Evolutionary conservation across 2,329 filamentous ascomycete genomes (phyloP), one percentile per base, ranked within the genome.

Genomic region (Sporothrix pseudoabietina): DNA sequence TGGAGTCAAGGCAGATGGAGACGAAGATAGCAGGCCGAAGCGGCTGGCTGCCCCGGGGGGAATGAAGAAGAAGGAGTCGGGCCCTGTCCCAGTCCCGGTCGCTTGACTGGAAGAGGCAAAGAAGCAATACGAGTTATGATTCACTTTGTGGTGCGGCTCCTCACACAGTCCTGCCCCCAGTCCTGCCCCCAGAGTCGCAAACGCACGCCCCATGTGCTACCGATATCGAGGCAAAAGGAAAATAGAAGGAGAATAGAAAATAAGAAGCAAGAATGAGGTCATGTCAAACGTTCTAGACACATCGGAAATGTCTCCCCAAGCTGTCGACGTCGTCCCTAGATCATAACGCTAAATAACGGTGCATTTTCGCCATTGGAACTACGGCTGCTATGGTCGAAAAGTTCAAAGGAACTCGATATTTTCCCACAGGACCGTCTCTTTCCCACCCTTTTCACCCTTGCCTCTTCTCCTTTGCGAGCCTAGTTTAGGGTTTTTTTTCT

Each of bases 331-430:
- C 39, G 39, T 65, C 9, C 47, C 26, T n/a, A 35, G 47, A 39
- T 10, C 30, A 55, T 47, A 52, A 44, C 68, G 68, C 68, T 70
- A 70, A 57, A 70, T 55, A 57, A 57, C 52, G 52, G 52, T 22
- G 68, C 68, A 41, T 70, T 44, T 30, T 70, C 68, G 49, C 35
- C 49, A 69, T 55, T 55, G 66, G 47, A 32, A 39, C 19, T 55
- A 69, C 19, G 30, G 30, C 66, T 8, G 32, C n/a, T 39, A 69
- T 41, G 47, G 32, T 16, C 52, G 8, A 49, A 49, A 49, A 49
- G 44, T 19, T 32, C 39, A 55, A 35, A 30, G 32, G 44, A 16
- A 19, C 14, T n/a, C n/a, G 12, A 47, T 35, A 47, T 47, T 55
- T 55, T 26, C 39, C 32, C 66, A 54, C 41, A 68, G 14, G 16